Conservation (phyloP, 2,329 filamentous ascomycete species). For the Alternaria sp. region DNA sequence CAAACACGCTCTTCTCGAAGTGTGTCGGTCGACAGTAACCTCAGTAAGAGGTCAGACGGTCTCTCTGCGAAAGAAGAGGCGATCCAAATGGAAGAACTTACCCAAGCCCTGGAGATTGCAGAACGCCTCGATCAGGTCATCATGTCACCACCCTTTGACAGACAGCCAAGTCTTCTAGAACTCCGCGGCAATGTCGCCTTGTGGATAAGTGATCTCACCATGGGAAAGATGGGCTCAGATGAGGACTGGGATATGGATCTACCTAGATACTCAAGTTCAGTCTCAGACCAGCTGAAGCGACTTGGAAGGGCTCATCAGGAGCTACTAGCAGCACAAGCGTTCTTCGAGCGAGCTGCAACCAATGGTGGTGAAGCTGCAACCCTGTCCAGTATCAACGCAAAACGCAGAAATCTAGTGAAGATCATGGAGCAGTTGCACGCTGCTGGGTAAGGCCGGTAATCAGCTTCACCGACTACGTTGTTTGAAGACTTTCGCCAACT, state of each 20-base stretch:
- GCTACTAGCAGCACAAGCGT: slow-evolving; percentile 31
- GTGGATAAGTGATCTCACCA: slow-evolving; percentile 75
- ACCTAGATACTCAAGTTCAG: slow-evolving; percentile 4
- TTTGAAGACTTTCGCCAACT: background rate
- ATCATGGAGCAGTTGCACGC: slow-evolving; percentile 5
- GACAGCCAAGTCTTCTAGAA: slow-evolving; percentile 71
- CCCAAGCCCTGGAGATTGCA: slow-evolving; percentile 69
- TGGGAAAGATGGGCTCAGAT: slow-evolving; percentile 41
- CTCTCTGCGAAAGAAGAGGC: slow-evolving; percentile 32
- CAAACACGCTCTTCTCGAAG: slow-evolving; percentile 21
- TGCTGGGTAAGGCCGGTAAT: background rate
- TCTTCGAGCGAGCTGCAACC: slow-evolving; percentile 34
- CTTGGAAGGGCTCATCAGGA: slow-evolving; percentile 32
- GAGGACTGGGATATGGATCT: slow-evolving; percentile 29
- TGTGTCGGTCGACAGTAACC: slow-evolving; percentile 21
- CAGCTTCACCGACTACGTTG: background rate
- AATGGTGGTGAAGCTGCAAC: slow-evolving; percentile 30
- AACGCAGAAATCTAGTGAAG: slow-evolving; percentile 14
- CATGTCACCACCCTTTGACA: slow-evolving; percentile 73
- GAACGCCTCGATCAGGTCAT: slow-evolving; percentile 76
- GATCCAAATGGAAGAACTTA: slow-evolving; percentile 63
- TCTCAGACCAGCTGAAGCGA: slow-evolving; percentile 20
- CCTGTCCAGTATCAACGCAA: slow-evolving; percentile 30
- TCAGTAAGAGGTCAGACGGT: slow-evolving; percentile 16
- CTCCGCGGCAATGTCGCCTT: slow-evolving; percentile 78